Percentiles rank a stretch among this genome's conserved stretches.
These are phyloP conservation scores for Fagus crenata DNA, from an alignment of 306 rosid species.

Conservation along the genomic window DNA sequence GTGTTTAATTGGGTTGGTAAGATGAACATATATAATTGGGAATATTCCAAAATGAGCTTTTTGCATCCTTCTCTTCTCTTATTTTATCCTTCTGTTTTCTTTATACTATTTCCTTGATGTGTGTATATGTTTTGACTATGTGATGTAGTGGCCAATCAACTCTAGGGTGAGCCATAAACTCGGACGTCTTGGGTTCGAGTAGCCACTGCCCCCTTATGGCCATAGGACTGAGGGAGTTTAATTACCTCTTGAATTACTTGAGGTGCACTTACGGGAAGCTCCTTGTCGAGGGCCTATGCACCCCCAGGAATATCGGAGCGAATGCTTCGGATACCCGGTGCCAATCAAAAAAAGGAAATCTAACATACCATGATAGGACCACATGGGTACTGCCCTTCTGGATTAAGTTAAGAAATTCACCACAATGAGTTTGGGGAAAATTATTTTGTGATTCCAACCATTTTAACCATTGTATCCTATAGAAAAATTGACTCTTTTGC, in stretches of 20 bases:
- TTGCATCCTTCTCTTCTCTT: not conserved
- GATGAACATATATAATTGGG: conserved; percentile 5
- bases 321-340: too few relatives aligned
- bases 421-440: not conserved
- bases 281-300: too few relatives aligned
- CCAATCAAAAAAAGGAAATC: not conserved
- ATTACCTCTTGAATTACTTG: too few relatives aligned
- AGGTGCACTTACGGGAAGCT: too few relatives aligned
- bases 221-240: too few relatives aligned
- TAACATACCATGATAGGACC: not conserved
- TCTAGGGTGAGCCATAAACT: too few relatives aligned
- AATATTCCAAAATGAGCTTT: conserved; percentile 10
- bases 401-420: not conserved
- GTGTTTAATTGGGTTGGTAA: conserved; percentile 14
- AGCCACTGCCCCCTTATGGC: too few relatives aligned
- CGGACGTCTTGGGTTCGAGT: too few relatives aligned
- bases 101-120: too few relatives aligned
- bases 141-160: too few relatives aligned
- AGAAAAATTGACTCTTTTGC: not conserved
- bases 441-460: not conserved
- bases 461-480: not conserved
- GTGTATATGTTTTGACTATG: too few relatives aligned
- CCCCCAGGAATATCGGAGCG: too few relatives aligned
- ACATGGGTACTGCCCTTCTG: not conserved
- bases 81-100: not conserved